Evolutionary conservation across 345 rosid genomes (phyloP), one percentile per base, ranked within the genome.

Genomic region (Gossypium australe): DNA sequence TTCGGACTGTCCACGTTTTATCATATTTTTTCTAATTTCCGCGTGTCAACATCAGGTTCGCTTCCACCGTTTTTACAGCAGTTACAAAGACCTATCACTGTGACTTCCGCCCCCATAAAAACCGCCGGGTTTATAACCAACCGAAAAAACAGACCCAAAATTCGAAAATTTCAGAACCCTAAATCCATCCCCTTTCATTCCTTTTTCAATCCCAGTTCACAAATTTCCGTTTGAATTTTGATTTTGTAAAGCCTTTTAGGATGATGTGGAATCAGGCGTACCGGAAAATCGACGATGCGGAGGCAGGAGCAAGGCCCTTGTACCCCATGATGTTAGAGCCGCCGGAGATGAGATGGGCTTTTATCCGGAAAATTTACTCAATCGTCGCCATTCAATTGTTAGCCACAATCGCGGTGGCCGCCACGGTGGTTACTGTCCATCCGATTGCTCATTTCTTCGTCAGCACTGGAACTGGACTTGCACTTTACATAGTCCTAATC

Each of bases 271-370:
- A 57, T 29, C 89, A 80, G 57, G 70, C 89, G 48, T 78, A 66
- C 79, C 74, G 83, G 34, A 91, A 90, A 85, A 47, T 24, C 59
- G 97, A 94, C 73, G 97, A 94, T 73, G 68, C 83, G 86, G 98
- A 94, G 86, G 78, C 88, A 20, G 97, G 94, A 14, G 65, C 86
- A 10, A 83, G 82, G 78, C 93, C 94, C 66, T 87, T 92, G 69
- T 92, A 91, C 72, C 98, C 98, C 58, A 84, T 76, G 94, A 94
- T 92, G 98, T 76, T 84, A 10, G 98, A 94, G 82, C 84, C 84
- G 77, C 97, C 97, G 72, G 88, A 94, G 82, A 84, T 94, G 79
- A 90, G 98, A 13, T 94, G 98, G 98, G 80, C 91, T 43, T 94
- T 94, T 82, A 94, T 94, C 45, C 87, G 98, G 13, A 94, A 94